Base-by-base conservation (phyloP, 768 basidiomycete genomes). In the Tubosaeta sp. region DNA sequence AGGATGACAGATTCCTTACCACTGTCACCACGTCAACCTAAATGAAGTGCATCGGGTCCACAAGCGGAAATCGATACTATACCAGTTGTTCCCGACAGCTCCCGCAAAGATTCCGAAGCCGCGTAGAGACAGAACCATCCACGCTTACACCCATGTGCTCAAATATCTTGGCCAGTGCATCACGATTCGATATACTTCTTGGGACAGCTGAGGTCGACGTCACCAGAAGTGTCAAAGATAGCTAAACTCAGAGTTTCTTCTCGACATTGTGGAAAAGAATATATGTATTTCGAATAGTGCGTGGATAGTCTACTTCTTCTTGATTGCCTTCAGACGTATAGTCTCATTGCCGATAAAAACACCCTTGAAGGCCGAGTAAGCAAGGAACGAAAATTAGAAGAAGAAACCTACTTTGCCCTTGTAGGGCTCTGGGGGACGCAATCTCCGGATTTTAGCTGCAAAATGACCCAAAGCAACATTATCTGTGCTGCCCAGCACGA, bases 311-410 rank as follows among this genome's bases (percentile, higher is more conserved):
- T 90, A 96, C 76, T 96, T 96, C 82, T 95, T 97, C 77, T 93
- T 94, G 52, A 94, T 85, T 55, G 83, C 83, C 73, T 90, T 96
- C 55, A 96, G 86, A 64, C 87, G 82, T 62, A 97, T 87, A 46
- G 85, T 87, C 70, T 99, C 95, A 61, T 84, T 79, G n/a, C 90
- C 94, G 47, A 97, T 81, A 60, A 97, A 95, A 53, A 97, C 85
- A 56, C 94, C 94, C 90, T 98, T 56, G 16, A 19, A 51, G 27
- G 25, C 44, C 41, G 50, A 39, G 24, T 51, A 34, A 54, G 54
- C n/a, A 21, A 39, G 32, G 29, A 21, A 14, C 24, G 18, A 32
- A 19, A 30, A 39, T 19, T 3, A 41, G 21, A 3, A n/a, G 25
- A 18, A 16, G 1, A 9, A 41, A 71, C 87, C 46, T 63, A 95